Evolutionary conservation across 176 grass and related monocot species (phyloP).

Genomic region (Musa troglodytarum): DNA sequence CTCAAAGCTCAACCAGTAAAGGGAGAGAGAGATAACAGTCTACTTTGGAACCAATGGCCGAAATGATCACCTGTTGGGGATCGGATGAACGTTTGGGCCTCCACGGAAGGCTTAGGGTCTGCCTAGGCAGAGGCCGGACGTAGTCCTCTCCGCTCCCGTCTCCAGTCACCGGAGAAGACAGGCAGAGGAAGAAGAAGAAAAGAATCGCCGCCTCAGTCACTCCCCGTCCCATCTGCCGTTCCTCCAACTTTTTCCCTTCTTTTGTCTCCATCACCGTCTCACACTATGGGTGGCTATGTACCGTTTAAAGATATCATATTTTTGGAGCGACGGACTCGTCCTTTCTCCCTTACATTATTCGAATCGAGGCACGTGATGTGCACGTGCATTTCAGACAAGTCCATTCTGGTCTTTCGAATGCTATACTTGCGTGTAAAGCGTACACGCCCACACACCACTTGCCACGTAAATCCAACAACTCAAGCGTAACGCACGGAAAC

Average conservation of each 20-base stretch:
- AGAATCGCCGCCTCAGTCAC: background rate
- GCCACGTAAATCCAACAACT: background rate
- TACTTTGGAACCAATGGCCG: background rate
- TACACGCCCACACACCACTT: too few species aligned
- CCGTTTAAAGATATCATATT: too few species aligned
- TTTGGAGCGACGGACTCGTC: too few species aligned
- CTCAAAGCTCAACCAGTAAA: background rate
- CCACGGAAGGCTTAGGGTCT: conserved; percentile 37
- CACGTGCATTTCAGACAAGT: too few species aligned
- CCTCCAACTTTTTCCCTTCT: background rate
- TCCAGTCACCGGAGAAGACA: conserved; percentile 8
- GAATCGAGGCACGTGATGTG: too few species aligned
- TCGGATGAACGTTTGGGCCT: conserved; percentile 29
- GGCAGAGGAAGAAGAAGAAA: conserved; percentile 7
- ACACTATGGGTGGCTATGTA: too few species aligned
- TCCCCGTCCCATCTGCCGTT: background rate
- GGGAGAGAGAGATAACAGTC: background rate
- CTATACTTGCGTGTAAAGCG: too few species aligned
- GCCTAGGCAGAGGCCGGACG: conserved; percentile 35
- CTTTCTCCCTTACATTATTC: too few species aligned
- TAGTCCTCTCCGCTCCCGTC: conserved; percentile 47
- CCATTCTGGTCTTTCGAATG: too few species aligned
- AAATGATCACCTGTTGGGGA: conserved; percentile 45
- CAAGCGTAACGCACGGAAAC: background rate
- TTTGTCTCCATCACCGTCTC: too few species aligned